Evolutionary conservation across 2,329 filamentous ascomycete genomes (phyloP).

Genomic region (Rhynchosporium secalis): DNA sequence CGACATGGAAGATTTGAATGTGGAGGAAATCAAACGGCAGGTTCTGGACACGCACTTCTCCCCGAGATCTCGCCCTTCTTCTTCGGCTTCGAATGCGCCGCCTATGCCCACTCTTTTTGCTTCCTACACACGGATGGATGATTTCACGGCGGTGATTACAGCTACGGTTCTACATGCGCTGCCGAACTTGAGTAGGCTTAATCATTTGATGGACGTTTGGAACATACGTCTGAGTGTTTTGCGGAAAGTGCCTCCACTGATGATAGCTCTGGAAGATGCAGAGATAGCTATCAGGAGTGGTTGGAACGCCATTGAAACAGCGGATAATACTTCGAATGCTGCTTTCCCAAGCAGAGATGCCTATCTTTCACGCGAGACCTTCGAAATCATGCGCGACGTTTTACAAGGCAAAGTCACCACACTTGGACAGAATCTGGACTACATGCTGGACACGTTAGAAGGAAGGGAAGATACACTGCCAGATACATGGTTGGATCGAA

Average conservation of each 20-base stretch:
- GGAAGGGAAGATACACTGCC: constrained; percentile 82
- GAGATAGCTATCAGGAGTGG: constrained; percentile 64
- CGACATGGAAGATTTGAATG: constrained; percentile 67
- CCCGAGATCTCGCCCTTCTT: constrained; percentile 55
- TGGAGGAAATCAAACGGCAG: constrained; percentile 87
- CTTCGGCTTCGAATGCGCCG: constrained; percentile 48
- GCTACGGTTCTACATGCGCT: constrained; percentile 88
- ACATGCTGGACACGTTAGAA: constrained; percentile 84
- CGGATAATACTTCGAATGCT: not conserved
- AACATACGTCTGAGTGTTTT: constrained; percentile 73
- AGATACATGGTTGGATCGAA: constrained; percentile 80
- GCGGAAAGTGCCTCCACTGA: constrained; percentile 67
- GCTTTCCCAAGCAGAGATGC: not conserved
- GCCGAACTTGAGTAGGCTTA: constrained; percentile 74
- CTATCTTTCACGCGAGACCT: constrained; percentile 43
- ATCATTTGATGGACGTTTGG: constrained; percentile 75
- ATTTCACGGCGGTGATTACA: constrained; percentile 86
- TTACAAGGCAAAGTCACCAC: constrained; percentile 69
- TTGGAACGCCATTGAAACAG: constrained; percentile 59
- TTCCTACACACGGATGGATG: constrained; percentile 74
- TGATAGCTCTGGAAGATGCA: constrained; percentile 65
- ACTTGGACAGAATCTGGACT: constrained; percentile 74
- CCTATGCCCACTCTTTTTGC: constrained; percentile 45
- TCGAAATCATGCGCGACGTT: constrained; percentile 59
- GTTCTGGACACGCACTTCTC: constrained; percentile 79